Evolutionary conservation across 768 basidiomycete genomes (phyloP).

Genomic region (Suillus clintonianus): DNA sequence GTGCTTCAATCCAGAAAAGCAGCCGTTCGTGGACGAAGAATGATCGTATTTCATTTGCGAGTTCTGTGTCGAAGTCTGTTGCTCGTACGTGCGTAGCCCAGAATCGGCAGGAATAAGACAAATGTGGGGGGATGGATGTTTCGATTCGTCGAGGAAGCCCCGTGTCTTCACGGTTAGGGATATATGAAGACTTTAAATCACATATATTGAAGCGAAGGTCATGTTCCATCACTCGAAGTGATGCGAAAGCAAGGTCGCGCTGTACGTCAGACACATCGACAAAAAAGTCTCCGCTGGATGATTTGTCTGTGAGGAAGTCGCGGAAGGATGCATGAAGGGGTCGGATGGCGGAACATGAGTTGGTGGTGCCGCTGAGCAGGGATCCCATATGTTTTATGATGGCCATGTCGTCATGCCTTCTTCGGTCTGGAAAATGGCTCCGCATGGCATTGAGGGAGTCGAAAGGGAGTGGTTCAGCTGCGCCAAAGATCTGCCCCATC

Average conservation of each 20-base stretch:
- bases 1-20: slow-evolving; percentile 9
- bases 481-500: too few relatives aligned
- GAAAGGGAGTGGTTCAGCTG: too few relatives aligned
- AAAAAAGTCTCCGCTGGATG: slow-evolving; percentile 15
- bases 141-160: neutral
- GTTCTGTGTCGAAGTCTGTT: neutral
- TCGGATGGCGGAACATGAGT: slow-evolving; percentile 6
- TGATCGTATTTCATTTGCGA: neutral
- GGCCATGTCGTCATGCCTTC: too few relatives aligned
- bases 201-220: slow-evolving; percentile 39
- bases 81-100: slow-evolving; percentile 11
- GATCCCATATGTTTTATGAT: slow-evolving; percentile 3
- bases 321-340: slow-evolving; percentile 29
- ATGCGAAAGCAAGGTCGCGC: neutral
- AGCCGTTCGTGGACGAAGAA: slow-evolving; percentile 7
- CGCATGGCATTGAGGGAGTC: neutral
- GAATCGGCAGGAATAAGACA: slow-evolving; percentile 12
- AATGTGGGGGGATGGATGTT: neutral
- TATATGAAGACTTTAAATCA: slow-evolving; percentile 30
- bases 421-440: neutral
- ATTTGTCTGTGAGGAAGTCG: slow-evolving; percentile 24
- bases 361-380: slow-evolving; percentile 6
- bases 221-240: slow-evolving; percentile 21
- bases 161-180: slow-evolving; percentile 25
- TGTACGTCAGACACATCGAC: slow-evolving; percentile 5